These are phyloP conservation scores for Ceratocystis smalleyi DNA, from an alignment of 2,329 filamentous ascomycete species.

Conservation along the genomic window DNA sequence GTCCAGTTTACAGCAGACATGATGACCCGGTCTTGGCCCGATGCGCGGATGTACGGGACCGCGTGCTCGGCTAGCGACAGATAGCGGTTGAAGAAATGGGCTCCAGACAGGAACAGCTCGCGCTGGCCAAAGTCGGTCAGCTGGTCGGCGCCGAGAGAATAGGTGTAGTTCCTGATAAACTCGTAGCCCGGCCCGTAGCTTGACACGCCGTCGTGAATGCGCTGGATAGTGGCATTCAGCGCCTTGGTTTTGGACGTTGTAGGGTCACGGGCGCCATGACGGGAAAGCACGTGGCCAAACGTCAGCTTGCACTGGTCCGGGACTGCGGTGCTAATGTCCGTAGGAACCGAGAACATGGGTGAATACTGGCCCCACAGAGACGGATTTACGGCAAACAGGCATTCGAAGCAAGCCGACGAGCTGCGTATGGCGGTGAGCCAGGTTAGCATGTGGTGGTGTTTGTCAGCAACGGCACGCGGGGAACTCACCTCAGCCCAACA, in stretches of 20 bases:
- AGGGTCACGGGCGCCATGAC: conserved; percentile 73
- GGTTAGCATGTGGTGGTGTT: background rate
- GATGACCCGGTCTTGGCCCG: conserved; percentile 55
- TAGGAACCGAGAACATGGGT: conserved; percentile 63
- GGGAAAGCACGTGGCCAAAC: conserved; percentile 66
- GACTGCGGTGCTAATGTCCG: conserved; percentile 42
- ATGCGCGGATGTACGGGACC: conserved; percentile 56
- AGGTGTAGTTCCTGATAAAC: conserved; percentile 59
- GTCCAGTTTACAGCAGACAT: conserved; percentile 63
- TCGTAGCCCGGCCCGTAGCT: conserved; percentile 47
- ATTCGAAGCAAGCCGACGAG: conserved; percentile 4
- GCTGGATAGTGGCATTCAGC: conserved; percentile 49
- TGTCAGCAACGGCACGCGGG: background rate
- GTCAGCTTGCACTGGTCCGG: conserved; percentile 58
- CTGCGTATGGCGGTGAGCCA: conserved; percentile 25
- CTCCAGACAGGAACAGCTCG: conserved; percentile 59
- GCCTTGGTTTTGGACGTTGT: conserved; percentile 48
- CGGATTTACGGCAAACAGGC: conserved; percentile 9
- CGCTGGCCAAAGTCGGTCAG: conserved; percentile 51
- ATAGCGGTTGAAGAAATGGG: conserved; percentile 63
- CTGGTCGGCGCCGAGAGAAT: conserved; percentile 53
- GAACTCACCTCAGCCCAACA: conserved; percentile 13
- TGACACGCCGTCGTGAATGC: conserved; percentile 43
- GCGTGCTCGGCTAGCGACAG: conserved; percentile 38
- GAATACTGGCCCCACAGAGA: conserved; percentile 72